Conservation (phyloP, 2,329 filamentous ascomycete genomes). For the Cadophora sp. region DNA sequence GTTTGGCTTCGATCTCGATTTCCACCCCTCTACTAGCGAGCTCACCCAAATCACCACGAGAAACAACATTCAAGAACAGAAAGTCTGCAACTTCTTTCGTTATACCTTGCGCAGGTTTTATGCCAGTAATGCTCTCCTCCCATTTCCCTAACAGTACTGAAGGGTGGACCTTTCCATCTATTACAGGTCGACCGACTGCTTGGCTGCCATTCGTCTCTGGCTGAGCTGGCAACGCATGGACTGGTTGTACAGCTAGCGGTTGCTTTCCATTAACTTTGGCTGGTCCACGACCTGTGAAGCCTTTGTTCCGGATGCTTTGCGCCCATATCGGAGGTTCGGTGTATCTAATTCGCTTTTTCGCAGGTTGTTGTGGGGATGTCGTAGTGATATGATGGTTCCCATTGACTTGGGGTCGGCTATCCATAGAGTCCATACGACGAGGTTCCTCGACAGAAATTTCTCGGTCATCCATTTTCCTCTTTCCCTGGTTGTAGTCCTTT, state of each 20-base stretch:
- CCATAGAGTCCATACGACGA: slow-evolving; percentile 27
- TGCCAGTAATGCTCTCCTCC: slow-evolving; percentile 73
- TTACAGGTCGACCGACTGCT: slow-evolving; percentile 23
- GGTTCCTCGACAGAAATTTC: slow-evolving; percentile 33
- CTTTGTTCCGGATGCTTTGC: slow-evolving; percentile 38
- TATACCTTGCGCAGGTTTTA: slow-evolving; percentile 75
- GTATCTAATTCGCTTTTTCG: slow-evolving; percentile 56
- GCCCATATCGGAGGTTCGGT: slow-evolving; percentile 59
- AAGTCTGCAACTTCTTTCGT: slow-evolving; percentile 83
- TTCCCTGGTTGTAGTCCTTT: slow-evolving; percentile 33
- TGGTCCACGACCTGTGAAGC: slow-evolving; percentile 12
- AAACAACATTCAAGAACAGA: slow-evolving; percentile 74
- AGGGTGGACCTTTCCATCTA: slow-evolving; percentile 28
- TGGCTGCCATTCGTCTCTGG: slow-evolving; percentile 39
- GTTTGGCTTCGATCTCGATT: slow-evolving; percentile 93
- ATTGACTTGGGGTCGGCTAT: slow-evolving; percentile 33
- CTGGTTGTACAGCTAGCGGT: slow-evolving; percentile 23
- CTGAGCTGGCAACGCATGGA: slow-evolving; percentile 26
- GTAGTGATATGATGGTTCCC: slow-evolving; percentile 32
- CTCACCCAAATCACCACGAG: slow-evolving; percentile 69
- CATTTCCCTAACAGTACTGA: slow-evolving; percentile 56
- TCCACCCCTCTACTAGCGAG: slow-evolving; percentile 70
- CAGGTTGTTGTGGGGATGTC: slow-evolving; percentile 47
- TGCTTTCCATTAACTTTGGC: slow-evolving; percentile 39
- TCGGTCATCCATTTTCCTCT: slow-evolving; percentile 43